Base-by-base conservation (phyloP, 352 stramenopile genomes). In the Globisporangium okanoganense region DNA sequence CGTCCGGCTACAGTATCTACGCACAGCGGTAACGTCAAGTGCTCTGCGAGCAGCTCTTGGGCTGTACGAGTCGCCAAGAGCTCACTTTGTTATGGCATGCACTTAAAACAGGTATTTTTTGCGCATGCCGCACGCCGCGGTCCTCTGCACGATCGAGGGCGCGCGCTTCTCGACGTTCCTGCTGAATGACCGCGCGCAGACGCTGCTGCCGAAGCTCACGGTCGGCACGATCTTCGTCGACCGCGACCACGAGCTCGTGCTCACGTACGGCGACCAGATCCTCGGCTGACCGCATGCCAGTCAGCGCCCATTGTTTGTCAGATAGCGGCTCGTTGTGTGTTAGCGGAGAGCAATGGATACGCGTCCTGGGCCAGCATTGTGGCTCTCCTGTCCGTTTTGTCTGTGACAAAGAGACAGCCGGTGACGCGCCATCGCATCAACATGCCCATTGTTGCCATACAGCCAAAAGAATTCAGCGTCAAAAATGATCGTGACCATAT, bases 1-100 rank as follows among this genome's bases (percentile, higher is more conserved):
- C 76, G 6, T 88, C 82, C n/a, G 84, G 84, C 36, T 94, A 87
- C 65, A 94, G 82, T 51, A 66, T 90, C 49, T 94, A 88, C 61
- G 79, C 84, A 0, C 81, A 89, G 58, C 66, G 84, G 66, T 91
- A 60, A 60, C 33, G 67, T 56, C n/a, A n/a, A n/a, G n/a, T n/a
- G n/a, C n/a, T n/a, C 8, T 33, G 29, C 29, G 29, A 6, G 29
- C 35, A 3, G 16, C 25, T 38, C 3, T 33, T 33, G 5, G 41
- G 29, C 9, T 45, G 16, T 31, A 13, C 16, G 20, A 35, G 1
- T n/a, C 24, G 25, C 45, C 24, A 52, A 24, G 24, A 38, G 7
- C 16, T 54, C 47, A 35, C 18, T 4, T 38, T 10, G 16, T 43
- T 20, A 29, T 33, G 41, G 2, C n/a, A 27, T 18, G 24, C 20